Percentiles rank a stretch among this genome's conserved stretches.
Conservation (phyloP, 257 asterid genomes). For the Penstemon barbatus region DNA sequence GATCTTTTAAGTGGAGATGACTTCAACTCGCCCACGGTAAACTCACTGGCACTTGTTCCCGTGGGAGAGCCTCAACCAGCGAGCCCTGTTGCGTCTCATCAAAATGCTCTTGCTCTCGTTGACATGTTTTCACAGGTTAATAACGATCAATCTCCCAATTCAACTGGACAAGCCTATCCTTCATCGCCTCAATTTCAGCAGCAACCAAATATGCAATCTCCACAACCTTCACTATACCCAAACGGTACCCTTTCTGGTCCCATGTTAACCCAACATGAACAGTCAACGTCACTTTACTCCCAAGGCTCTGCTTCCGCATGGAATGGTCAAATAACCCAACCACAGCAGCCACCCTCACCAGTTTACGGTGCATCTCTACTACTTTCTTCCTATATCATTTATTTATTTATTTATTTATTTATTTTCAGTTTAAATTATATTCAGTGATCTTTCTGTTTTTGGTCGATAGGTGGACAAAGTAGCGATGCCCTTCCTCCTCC, state of each 20-base stretch:
- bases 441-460: not conserved
- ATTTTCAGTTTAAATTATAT: not conserved
- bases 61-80: slow-evolving; percentile 75
- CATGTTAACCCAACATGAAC: slow-evolving; percentile 51
- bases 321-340: slow-evolving; percentile 64
- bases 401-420: not conserved
- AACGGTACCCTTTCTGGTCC: slow-evolving; percentile 60
- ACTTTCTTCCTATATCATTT: slow-evolving; percentile 4
- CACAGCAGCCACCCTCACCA: slow-evolving; percentile 76
- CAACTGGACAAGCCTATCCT: slow-evolving; percentile 59
- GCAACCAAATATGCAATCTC: slow-evolving; percentile 47
- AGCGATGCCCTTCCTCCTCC: slow-evolving; percentile 75
- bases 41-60: slow-evolving; percentile 79
- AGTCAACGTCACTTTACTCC: slow-evolving; percentile 49
- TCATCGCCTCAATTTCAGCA: slow-evolving; percentile 66
- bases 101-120: slow-evolving; percentile 88
- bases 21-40: slow-evolving; percentile 59
- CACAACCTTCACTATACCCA: slow-evolving; percentile 48
- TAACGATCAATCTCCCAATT: slow-evolving; percentile 38
- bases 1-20: slow-evolving; percentile 99
- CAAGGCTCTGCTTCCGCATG: slow-evolving; percentile 61
- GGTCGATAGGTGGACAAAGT: slow-evolving; percentile 50
- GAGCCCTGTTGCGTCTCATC: slow-evolving; percentile 65
- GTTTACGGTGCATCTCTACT: slow-evolving; percentile 55
- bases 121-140: slow-evolving; percentile 72